Evolutionary conservation across 2,329 filamentous ascomycete species (phyloP), one percentile per base, ranked within the genome.

Genomic region (Clonostachys byssicola): DNA sequence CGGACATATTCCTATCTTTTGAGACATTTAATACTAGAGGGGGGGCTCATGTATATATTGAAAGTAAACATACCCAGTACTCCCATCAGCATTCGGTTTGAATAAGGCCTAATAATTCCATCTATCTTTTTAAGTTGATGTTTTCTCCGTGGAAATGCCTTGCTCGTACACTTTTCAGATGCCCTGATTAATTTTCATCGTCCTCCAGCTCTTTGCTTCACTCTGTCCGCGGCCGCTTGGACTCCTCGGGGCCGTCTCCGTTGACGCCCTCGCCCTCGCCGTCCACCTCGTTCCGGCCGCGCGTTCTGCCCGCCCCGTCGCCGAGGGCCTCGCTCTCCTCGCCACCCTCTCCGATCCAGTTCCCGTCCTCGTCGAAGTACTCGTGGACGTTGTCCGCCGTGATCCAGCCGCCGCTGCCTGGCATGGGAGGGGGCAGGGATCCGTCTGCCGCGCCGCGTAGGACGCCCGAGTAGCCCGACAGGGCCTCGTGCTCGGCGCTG

Each of bases 381-480:
- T 95, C 81, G 53, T 86, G 75, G 62, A 95, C 85, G 58, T 96
- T 97, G 48, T 96, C 92, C 9, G 89, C 88, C 14, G 92, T 97
- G 60, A 97, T 91, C 88, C 88, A 92, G 0, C 88, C 88, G 0
- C 80, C 81, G 44, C 86, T 89, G 2, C 88, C 87, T 0, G 88
- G 86, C 64, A 88, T 80, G 0, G 83, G 79, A 2, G 82, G 81
- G n/a, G 83, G 83, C 20, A 86, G 59, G 3, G 74, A 77, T 1
- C 78, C 78, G 47, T 71, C 66, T 6, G 56, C 55, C 12, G 66
- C 64, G 14, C 77, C 77, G 38, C 65, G 67, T 45, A 80, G 64
- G 6, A 83, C 79, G 12, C 80, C 80, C 0, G 72, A 70, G 55
- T 81, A 72, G 1, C 80, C 81, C 34, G 82, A 79, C 3, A 84